Evolutionary conservation across 306 rosid species (phyloP).

Genomic region (Cicer pinnatifidum): DNA sequence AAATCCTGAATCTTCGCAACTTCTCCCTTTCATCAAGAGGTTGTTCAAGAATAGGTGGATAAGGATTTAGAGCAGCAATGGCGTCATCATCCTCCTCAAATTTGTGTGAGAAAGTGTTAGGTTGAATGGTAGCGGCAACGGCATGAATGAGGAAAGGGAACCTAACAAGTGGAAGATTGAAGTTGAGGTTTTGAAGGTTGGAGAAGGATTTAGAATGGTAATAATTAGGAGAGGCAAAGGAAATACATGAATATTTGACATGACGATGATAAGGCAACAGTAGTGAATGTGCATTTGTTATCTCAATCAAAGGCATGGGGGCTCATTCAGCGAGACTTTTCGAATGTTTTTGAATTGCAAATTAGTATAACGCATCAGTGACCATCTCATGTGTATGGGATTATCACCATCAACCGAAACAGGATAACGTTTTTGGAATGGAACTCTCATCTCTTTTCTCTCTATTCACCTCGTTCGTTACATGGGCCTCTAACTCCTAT

Average conservation of each 20-base stretch:
- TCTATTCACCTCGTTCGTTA: too few species aligned
- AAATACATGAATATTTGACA: slow-evolving; percentile 48
- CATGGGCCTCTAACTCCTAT: too few species aligned
- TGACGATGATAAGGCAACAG: slow-evolving; percentile 42
- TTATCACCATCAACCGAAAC: too few species aligned
- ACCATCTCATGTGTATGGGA: not conserved
- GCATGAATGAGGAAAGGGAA: slow-evolving; percentile 56
- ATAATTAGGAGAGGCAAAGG: slow-evolving; percentile 49
- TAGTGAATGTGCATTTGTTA: slow-evolving; percentile 64
- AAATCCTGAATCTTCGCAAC: slow-evolving; percentile 81
- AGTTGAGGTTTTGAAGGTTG: slow-evolving; percentile 36
- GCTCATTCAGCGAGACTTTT: slow-evolving; percentile 61
- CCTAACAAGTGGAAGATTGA: slow-evolving; percentile 45
- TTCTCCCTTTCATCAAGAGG: slow-evolving; percentile 64
- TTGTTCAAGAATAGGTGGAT: slow-evolving; percentile 40
- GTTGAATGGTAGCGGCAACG: slow-evolving; percentile 78
- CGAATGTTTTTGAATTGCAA: not conserved
- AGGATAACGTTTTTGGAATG: too few species aligned
- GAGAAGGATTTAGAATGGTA: slow-evolving; percentile 53
- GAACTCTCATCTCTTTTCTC: too few species aligned
- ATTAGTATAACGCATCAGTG: slow-evolving; percentile 15
- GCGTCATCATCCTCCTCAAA: slow-evolving; percentile 31
- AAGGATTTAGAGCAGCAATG: slow-evolving; percentile 36
- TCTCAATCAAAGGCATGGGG: slow-evolving; percentile 88
- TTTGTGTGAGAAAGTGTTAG: slow-evolving; percentile 48